Conservation (phyloP, 1,139 yeast species). For the Yamadazyma triangularis region DNA sequence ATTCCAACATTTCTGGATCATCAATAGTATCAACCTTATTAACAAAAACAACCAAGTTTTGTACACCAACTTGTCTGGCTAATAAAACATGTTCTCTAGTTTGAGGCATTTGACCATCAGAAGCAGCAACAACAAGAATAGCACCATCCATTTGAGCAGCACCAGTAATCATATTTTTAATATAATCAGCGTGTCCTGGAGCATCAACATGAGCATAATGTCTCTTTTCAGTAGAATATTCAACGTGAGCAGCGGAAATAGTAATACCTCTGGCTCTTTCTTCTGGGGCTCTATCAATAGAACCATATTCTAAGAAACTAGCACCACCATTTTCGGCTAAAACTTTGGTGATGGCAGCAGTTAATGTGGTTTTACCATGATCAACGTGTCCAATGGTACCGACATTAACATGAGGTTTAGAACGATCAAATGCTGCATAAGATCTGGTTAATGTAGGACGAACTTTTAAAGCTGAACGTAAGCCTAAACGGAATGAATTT, state of each 20-base stretch:
- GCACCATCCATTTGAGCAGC: slow-evolving; percentile 99
- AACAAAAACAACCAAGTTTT: slow-evolving; percentile 93
- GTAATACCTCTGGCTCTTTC: slow-evolving; percentile 99
- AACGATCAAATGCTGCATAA: slow-evolving; percentile 76
- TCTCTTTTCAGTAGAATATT: slow-evolving; percentile 87
- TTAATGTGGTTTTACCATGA: slow-evolving; percentile 97
- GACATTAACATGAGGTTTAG: slow-evolving; percentile 93
- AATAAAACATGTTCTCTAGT: slow-evolving; percentile 97
- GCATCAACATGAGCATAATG: slow-evolving; percentile 95
- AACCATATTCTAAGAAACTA: slow-evolving; percentile 81
- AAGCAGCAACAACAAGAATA: slow-evolving; percentile 97
- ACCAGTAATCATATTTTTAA: slow-evolving; percentile 98
- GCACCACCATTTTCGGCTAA: slow-evolving; percentile 90
- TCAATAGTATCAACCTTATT: slow-evolving; percentile 97
- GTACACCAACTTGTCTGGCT: slow-evolving; percentile 99
- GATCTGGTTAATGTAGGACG: slow-evolving; percentile 32
- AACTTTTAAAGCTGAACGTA: slow-evolving; percentile 9
- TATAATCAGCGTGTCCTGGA: slow-evolving; percentile 99
- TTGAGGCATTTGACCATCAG: slow-evolving; percentile 99
- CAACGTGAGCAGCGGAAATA: slow-evolving; percentile 95
- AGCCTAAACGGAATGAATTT: slow-evolving; percentile 17
- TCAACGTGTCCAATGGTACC: slow-evolving; percentile 95
- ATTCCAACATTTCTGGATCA: slow-evolving; percentile 98
- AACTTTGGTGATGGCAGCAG: slow-evolving; percentile 98
- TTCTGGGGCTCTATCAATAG: slow-evolving; percentile 98